Base-by-base conservation (phyloP, 305 asterid genomes). In the Vinca major region DNA sequence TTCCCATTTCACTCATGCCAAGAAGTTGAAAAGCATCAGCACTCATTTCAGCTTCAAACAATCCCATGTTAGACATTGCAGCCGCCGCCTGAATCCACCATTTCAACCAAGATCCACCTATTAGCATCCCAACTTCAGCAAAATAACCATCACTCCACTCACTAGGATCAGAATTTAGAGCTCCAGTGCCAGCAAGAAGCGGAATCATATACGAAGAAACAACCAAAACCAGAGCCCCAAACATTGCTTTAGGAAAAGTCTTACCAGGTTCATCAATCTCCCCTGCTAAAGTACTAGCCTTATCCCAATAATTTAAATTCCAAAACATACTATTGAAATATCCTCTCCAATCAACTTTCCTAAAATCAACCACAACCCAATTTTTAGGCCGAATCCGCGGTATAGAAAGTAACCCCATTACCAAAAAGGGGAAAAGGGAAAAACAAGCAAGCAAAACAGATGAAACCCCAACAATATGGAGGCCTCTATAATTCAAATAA, bases 71-170 rank as follows among this genome's bases (percentile, higher is more conserved):
- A 8, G 96, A 89, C 88, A 86, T 74, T 0, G 91, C 95, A 21
- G 92, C 82, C 0, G 92, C 97, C 0, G 81, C 83, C 68, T 88
- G 94, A 14, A 88, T 86, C 96, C 97, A 88, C 94, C 92, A 90
- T 57, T 85, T 88, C 62, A 87, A 72, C 88, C 95, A 88, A 73
- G 79, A 75, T 3, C 92, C 97, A 52, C 94, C 97, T 0, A 90
- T 85, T 75, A 90, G 58, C 89, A 83, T 78, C 14, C 90, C 94
- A 10, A 90, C 82, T 75, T 86, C 85, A 0, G 96, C 92, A 16
- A 90, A 90, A 76, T 89, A 89, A 2, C 97, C 97, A 20, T 86
- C 97, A 47, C 80, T 90, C 96, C 96, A 88, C 17, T 81, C 86
- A 11, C 84, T 58, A 0, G 85, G 36, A 72, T 85, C 85, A 0